Percentiles rank a stretch among this genome's conserved stretches.
These are phyloP conservation scores for Cyclotella distinguenda DNA, from an alignment of 108 stramenopile species.

Conservation along the genomic window DNA sequence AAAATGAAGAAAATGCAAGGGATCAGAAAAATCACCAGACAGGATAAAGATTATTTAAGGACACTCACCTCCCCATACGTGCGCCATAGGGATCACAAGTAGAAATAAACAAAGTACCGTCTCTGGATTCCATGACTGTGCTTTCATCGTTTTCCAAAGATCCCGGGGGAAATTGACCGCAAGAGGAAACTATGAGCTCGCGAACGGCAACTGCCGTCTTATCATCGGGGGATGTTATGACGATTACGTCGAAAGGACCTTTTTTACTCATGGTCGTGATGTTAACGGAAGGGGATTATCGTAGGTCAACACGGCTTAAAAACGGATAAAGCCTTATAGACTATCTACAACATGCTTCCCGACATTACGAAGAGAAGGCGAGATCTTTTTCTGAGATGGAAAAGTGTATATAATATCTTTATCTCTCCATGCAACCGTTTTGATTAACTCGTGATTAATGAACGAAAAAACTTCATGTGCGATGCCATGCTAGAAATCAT, in stretches of 20 bases:
- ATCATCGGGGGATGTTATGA: slow-evolving; percentile 59
- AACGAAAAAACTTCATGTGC: no score
- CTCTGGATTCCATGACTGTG: neutral
- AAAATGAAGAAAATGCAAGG: neutral
- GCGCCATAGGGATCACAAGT: slow-evolving; percentile 71
- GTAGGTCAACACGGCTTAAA: no score
- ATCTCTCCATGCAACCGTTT: no score
- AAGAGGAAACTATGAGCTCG: slow-evolving; percentile 26
- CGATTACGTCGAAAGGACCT: slow-evolving; percentile 54
- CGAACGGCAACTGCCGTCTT: slow-evolving; percentile 43
- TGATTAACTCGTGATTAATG: no score
- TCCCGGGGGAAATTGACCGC: slow-evolving; percentile 15
- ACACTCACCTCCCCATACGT: slow-evolving; percentile 51
- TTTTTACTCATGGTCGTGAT: neutral
- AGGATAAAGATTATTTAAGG: no score
- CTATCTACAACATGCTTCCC: no score
- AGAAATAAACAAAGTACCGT: slow-evolving; percentile 43
- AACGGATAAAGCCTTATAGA: no score
- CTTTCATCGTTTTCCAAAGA: neutral
- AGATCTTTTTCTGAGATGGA: no score
- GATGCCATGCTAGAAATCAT: no score
- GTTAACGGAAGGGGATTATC: neutral
- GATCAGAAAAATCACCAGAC: neutral
- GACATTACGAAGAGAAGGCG: no score
- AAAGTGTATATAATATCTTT: no score